phyloP scores from a whole-genome alignment of 441 rosid genomes.

The Syzygium syzygioides region DNA sequence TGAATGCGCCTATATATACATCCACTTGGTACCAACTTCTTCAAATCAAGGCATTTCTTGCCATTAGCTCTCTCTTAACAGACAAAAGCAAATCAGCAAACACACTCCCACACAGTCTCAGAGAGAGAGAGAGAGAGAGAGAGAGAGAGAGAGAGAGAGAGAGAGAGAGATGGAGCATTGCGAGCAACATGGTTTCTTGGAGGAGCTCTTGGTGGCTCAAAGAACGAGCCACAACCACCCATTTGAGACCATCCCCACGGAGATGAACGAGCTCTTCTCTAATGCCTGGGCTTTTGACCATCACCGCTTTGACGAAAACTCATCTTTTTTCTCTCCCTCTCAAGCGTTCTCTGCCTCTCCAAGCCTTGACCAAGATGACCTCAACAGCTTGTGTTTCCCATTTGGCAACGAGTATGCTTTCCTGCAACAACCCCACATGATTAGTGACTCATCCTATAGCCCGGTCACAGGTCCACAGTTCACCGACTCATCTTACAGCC shows the following conservation, averaged over 20 bases:
- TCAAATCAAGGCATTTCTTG: conserved; percentile 25
- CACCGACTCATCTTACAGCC: conserved; percentile 37
- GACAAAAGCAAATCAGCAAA: background rate
- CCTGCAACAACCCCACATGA: conserved; percentile 5
- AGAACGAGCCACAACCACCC: conserved; percentile 28
- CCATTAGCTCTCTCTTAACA: background rate
- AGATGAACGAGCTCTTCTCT: conserved; percentile 27
- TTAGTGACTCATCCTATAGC: conserved; percentile 11
- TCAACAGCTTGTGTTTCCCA: conserved; percentile 26
- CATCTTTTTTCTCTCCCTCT: conserved; percentile 13
- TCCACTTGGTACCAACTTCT: conserved; percentile 20
- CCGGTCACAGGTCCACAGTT: conserved; percentile 14
- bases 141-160: too few species aligned
- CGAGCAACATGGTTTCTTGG: conserved; percentile 27
- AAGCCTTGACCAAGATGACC: conserved; percentile 19
- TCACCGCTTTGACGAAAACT: conserved; percentile 14
- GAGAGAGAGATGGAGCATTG: conserved; percentile 30
- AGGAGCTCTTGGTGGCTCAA: conserved; percentile 27
- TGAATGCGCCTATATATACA: conserved; percentile 21
- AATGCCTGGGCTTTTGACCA: conserved; percentile 18
- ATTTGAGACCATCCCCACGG: conserved; percentile 14
- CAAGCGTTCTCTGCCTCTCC: conserved; percentile 17
- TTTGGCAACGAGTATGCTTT: conserved; percentile 21
- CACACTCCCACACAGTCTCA: background rate
- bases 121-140: background rate